These are phyloP conservation scores for Ganoderma multipileum DNA, from an alignment of 1,284 basidiomycete species.

Conservation along the genomic window DNA sequence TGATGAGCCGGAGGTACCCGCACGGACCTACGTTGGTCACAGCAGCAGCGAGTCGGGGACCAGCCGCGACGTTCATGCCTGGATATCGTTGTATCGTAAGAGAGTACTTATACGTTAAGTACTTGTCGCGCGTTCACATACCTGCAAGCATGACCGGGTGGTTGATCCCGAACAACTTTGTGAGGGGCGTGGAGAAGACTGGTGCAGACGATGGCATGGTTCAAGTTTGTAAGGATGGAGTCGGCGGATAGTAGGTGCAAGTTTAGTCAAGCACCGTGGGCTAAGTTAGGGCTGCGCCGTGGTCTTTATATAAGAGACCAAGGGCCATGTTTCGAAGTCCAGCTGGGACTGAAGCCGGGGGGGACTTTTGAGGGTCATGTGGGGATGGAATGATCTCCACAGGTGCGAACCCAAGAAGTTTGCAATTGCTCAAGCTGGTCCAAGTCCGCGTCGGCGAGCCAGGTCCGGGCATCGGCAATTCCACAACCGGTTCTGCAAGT, in stretches of 20 bases:
- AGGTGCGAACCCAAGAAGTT: not conserved
- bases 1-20: slow-evolving; percentile 3
- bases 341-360: not conserved
- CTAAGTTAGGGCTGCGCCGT: not conserved
- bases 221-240: not conserved
- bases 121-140: too few relatives aligned
- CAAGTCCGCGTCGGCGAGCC: too few relatives aligned
- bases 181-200: slow-evolving; percentile 69
- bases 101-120: too few relatives aligned
- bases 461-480: not conserved
- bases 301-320: not conserved
- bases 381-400: not conserved
- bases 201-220: slow-evolving; percentile 72
- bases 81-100: not conserved
- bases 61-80: slow-evolving; percentile 89
- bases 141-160: slow-evolving; percentile 86
- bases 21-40: slow-evolving; percentile 74
- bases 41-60: slow-evolving; percentile 78
- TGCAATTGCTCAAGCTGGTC: too few relatives aligned
- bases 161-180: slow-evolving; percentile 76
- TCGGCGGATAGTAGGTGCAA: not conserved
- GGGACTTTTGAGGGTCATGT: not conserved
- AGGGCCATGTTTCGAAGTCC: not conserved
- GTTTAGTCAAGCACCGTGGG: not conserved
- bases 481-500: not conserved